These are phyloP conservation scores for Colletotrichum sp. DNA, from an alignment of 2,329 filamentous ascomycete genomes.

Conservation along the genomic window DNA sequence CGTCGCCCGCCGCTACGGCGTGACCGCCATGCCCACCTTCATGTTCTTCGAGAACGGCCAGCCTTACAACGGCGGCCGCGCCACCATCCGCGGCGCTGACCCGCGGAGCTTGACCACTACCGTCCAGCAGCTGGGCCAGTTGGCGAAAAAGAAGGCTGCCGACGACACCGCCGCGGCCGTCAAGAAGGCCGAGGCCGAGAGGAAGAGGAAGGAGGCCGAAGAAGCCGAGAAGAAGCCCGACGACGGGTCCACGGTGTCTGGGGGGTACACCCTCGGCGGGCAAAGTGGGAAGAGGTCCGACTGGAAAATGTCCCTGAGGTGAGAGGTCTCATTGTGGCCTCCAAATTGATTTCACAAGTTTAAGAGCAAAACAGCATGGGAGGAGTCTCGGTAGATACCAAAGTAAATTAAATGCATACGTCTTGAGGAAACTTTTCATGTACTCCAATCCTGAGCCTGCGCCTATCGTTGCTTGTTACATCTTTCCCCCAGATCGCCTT, in stretches of 20 bases:
- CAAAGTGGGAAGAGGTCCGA: constrained; percentile 17
- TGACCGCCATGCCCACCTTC: constrained; percentile 65
- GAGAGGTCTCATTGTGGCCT: background rate
- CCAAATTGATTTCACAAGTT: background rate
- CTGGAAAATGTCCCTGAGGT: constrained; percentile 25
- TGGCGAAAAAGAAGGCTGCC: constrained; percentile 28
- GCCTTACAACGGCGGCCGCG: constrained; percentile 47
- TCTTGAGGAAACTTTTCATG: background rate
- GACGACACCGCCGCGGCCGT: constrained; percentile 30
- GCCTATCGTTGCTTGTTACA: background rate
- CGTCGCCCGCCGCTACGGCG: constrained; percentile 52
- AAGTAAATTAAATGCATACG: background rate
- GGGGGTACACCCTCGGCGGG: constrained; percentile 20
- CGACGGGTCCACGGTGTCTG: constrained; percentile 20
- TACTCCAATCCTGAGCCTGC: background rate
- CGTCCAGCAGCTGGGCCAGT: constrained; percentile 7
- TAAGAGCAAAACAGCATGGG: background rate
- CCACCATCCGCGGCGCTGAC: constrained; percentile 29
- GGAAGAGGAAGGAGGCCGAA: constrained; percentile 4
- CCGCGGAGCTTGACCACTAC: constrained; percentile 12
- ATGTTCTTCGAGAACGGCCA: constrained; percentile 63
- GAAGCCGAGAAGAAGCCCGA: background rate
- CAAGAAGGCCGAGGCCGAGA: constrained; percentile 26
- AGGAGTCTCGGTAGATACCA: constrained; percentile 7
- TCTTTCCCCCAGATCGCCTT: background rate